Evolutionary conservation across 176 grass and related monocot species (phyloP).

Genomic region (Aegilops umbellulata): DNA sequence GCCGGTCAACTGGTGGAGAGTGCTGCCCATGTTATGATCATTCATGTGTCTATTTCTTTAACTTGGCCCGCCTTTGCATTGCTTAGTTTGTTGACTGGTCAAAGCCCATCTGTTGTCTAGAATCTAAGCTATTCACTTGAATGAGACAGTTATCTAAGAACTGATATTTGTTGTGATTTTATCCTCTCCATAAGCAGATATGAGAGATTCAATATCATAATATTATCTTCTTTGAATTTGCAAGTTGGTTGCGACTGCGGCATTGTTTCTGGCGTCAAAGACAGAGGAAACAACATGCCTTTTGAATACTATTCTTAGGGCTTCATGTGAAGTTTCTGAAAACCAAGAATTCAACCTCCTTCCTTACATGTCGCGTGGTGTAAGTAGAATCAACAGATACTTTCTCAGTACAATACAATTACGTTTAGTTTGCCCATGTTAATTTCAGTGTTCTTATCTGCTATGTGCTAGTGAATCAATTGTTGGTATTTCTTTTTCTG

Average conservation of each 20-base stretch:
- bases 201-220: not conserved
- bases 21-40: not conserved
- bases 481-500: constrained; percentile 32
- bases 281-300: constrained; percentile 77
- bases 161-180: not conserved
- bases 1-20: too few relatives aligned
- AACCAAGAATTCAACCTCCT: constrained; percentile 59
- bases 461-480: constrained; percentile 19
- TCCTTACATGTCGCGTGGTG: constrained; percentile 54
- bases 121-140: not conserved
- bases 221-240: constrained; percentile 24
- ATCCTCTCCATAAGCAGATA: not conserved
- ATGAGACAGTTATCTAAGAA: not conserved
- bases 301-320: constrained; percentile 74
- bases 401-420: not conserved
- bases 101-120: not conserved
- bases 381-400: constrained; percentile 35
- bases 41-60: not conserved
- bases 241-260: constrained; percentile 84
- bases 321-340: constrained; percentile 77
- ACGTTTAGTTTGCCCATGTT: constrained; percentile 2
- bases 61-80: not conserved
- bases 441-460: not conserved
- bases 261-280: constrained; percentile 76
- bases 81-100: not conserved